Base-by-base conservation (phyloP, 2,329 filamentous ascomycete species). In the Cercospora sojina region DNA sequence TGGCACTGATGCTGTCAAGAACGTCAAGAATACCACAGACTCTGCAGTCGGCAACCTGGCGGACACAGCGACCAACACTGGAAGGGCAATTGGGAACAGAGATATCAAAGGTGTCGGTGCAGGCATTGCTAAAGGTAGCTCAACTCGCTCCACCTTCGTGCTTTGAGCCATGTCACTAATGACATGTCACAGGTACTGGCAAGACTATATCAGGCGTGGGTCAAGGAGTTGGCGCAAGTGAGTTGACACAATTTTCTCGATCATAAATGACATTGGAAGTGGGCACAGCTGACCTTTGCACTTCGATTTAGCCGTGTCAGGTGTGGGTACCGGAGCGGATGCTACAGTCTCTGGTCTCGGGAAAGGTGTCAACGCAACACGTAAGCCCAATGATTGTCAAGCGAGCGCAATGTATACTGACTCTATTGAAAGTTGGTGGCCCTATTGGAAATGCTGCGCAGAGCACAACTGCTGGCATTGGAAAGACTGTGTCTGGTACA, bases 401-500 rank as follows among this genome's bases (percentile, higher is more conserved):
- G 31, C 23, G 41, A 61, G 20, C 29, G 18, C n/a, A 25, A 12
- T 5, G n/a, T 9, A 5, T 16, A 55, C 47, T 53, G 18, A 55
- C 32, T 57, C 7, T 27, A 4, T 3, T 23, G 18, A 8, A 29
- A 51, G 53, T 69, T 41, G 60, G 69, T 12, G 49, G 51, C 41
- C 60, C 51, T 4, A 43, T 62, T 35, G 64, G 64, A 74, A 77
- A 71, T 29, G 66, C 69, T 0, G 76, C 80, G 29, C 77, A 78
- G 59, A 78, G 81, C 62, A 74, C 81, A 2, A 81, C 79, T 7
- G 75, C 77, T 20, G 75, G 74, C 18, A 74, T 80, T 8, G 81
- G 80, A 41, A 80, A 81, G 73, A 82, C 80, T 4, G 72, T 77
- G 6, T 78, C 77, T 0, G 75, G 74, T 10, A 76, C 80, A 9